Evolutionary conservation across 2,329 filamentous ascomycete species (phyloP).

Genomic region (Plectosphaerella plurivora): DNA sequence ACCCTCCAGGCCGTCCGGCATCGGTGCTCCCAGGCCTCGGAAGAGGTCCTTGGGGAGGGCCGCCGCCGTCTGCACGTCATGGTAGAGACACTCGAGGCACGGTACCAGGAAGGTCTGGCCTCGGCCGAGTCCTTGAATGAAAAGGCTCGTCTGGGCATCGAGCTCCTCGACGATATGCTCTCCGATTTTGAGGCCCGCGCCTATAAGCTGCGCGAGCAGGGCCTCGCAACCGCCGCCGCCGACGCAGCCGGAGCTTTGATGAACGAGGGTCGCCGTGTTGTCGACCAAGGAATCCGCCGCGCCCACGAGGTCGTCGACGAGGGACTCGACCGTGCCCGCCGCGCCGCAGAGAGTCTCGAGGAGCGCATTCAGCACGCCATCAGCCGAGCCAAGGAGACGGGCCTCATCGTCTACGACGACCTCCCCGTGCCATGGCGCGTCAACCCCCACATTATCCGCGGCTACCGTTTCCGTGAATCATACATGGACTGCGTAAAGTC

Average conservation of each 20-base stretch:
- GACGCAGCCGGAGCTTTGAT: constrained; percentile 69
- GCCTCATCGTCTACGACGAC: constrained; percentile 84
- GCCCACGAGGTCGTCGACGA: constrained; percentile 76
- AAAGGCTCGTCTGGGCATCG: constrained; percentile 83
- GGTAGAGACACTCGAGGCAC: constrained; percentile 84
- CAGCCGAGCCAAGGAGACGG: constrained; percentile 67
- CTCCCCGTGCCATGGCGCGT: constrained; percentile 88
- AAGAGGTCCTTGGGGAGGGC: constrained; percentile 83
- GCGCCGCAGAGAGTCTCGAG: constrained; percentile 76
- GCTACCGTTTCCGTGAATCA: constrained; percentile 91
- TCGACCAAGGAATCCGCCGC: constrained; percentile 73
- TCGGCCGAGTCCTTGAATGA: constrained; percentile 86
- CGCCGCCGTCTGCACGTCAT: constrained; percentile 79
- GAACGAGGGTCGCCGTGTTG: constrained; percentile 72
- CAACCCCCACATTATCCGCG: constrained; percentile 87
- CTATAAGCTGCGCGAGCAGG: constrained; percentile 72
- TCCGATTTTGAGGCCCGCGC: constrained; percentile 80
- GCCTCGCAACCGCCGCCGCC: constrained; percentile 60
- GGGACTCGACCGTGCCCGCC: constrained; percentile 74
- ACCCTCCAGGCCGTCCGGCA: constrained; percentile 84
- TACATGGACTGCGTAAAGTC: constrained; percentile 86
- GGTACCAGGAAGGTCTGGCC: constrained; percentile 81
- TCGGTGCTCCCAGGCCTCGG: constrained; percentile 84
- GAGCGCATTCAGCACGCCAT: constrained; percentile 81
- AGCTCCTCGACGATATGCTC: constrained; percentile 80